Evolutionary conservation across 2,329 filamentous ascomycete species (phyloP).

Genomic region (Diplodia scrobiculata): DNA sequence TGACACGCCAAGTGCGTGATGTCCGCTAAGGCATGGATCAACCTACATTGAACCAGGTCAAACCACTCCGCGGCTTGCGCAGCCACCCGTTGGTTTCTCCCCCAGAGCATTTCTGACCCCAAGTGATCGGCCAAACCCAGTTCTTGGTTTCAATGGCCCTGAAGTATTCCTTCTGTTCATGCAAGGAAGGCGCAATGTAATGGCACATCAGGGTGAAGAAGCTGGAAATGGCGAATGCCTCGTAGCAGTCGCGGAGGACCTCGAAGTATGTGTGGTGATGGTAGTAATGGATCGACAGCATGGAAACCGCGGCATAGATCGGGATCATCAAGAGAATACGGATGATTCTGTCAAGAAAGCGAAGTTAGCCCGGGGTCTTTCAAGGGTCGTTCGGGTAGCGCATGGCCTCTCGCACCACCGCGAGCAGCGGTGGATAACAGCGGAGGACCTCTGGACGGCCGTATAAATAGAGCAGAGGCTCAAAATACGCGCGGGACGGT

Average conservation of each 20-base stretch:
- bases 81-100: slow-evolving; percentile 66
- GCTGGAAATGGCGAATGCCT: slow-evolving; percentile 82
- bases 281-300: slow-evolving; percentile 74
- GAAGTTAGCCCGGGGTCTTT: neutral
- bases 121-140: slow-evolving; percentile 75
- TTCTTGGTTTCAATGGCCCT: slow-evolving; percentile 65
- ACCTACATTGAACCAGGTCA: slow-evolving; percentile 83
- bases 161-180: slow-evolving; percentile 81
- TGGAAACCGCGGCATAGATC: slow-evolving; percentile 73
- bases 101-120: slow-evolving; percentile 70
- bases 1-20: slow-evolving; percentile 10
- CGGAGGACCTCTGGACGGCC: neutral
- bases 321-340: slow-evolving; percentile 88
- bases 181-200: slow-evolving; percentile 75
- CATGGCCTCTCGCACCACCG: neutral
- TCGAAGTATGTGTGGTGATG: slow-evolving; percentile 78
- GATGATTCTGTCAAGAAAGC: slow-evolving; percentile 64
- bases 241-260: slow-evolving; percentile 81
- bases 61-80: slow-evolving; percentile 73
- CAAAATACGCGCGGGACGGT: neutral
- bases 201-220: slow-evolving; percentile 84
- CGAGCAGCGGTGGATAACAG: neutral
- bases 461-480: neutral
- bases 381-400: neutral
- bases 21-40: slow-evolving; percentile 1